phyloP scores from a whole-genome alignment of 495 filamentous ascomycete species.

The Podospora pseudopauciseta region DNA sequence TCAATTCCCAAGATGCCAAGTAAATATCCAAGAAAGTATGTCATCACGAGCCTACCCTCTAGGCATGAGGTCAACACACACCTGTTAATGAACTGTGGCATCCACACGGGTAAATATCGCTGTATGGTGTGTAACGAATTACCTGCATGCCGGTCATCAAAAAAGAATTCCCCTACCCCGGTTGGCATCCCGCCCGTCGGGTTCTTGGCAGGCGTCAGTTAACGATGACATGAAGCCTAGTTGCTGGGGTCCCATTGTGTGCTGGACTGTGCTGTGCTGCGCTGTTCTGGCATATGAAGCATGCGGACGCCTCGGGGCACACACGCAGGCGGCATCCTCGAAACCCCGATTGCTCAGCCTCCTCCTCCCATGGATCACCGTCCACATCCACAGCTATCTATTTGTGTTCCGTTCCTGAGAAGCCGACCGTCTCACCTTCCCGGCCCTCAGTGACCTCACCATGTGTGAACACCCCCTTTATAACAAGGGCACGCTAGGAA shows the following conservation, averaged over 20 bases:
- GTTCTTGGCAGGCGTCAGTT: not conserved
- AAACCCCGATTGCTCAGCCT: not conserved
- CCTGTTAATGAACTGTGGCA: not conserved
- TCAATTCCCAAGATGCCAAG: not conserved
- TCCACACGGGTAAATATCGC: not conserved
- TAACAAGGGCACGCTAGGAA: not conserved
- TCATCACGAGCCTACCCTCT: not conserved
- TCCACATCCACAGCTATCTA: not conserved
- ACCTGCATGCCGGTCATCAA: not conserved
- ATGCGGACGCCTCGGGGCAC: not conserved
- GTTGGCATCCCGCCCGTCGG: not conserved
- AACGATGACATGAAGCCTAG: no score
- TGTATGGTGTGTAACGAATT: not conserved
- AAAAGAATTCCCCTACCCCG: not conserved
- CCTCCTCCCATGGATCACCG: not conserved
- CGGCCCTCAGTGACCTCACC: not conserved
- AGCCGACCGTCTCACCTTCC: not conserved
- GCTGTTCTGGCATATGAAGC: not conserved
- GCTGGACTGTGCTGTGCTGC: not conserved
- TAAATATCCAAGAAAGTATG: conserved; percentile 1
- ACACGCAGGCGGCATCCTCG: not conserved
- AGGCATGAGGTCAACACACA: not conserved
- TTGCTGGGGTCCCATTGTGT: not conserved
- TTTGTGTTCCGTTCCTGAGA: not conserved
- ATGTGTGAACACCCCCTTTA: not conserved